Evolutionary conservation across 352 stramenopile species (phyloP).

Genomic region (Peronospora farinosa): DNA sequence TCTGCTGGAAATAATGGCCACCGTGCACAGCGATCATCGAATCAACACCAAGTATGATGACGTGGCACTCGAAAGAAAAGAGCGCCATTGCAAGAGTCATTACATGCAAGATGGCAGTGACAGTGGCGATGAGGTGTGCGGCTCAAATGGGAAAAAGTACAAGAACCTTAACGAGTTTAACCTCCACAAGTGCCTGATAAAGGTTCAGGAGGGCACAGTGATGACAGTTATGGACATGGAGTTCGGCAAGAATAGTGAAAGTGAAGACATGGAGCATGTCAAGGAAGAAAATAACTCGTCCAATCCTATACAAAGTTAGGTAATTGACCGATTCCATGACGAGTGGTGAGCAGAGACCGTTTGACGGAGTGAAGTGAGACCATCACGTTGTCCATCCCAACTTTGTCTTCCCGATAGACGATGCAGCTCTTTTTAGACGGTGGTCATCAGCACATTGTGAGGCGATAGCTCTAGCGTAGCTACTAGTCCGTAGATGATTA

Average conservation of each 20-base stretch:
- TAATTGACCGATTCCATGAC: not conserved
- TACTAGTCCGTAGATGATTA: constrained; percentile 28
- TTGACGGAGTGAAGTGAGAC: constrained; percentile 3
- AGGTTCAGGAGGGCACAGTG: constrained; percentile 23
- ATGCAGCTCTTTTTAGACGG: constrained; percentile 6
- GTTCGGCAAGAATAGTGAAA: constrained; percentile 31
- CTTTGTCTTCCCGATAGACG: too few relatives aligned
- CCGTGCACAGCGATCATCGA: constrained; percentile 27
- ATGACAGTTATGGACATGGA: constrained; percentile 39
- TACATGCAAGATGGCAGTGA: too few relatives aligned
- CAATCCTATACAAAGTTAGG: too few relatives aligned
- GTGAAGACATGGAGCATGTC: constrained; percentile 32
- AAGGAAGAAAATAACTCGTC: not conserved
- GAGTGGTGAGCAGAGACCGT: constrained; percentile 7
- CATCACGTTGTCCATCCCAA: not conserved
- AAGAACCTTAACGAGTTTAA: constrained; percentile 49
- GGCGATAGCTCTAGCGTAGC: constrained; percentile 10
- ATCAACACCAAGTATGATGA: constrained; percentile 20
- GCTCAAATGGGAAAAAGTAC: constrained; percentile 50
- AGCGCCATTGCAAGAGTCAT: too few relatives aligned
- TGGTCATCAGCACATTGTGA: constrained; percentile 14
- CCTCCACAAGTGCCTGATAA: constrained; percentile 47
- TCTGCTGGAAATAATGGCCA: constrained; percentile 29
- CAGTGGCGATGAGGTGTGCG: constrained; percentile 36
- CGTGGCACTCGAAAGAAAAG: constrained; percentile 1